Percentiles rank a stretch among this genome's conserved stretches.
Conservation (phyloP, 495 filamentous ascomycete species). For the Usnea hakonensis region DNA sequence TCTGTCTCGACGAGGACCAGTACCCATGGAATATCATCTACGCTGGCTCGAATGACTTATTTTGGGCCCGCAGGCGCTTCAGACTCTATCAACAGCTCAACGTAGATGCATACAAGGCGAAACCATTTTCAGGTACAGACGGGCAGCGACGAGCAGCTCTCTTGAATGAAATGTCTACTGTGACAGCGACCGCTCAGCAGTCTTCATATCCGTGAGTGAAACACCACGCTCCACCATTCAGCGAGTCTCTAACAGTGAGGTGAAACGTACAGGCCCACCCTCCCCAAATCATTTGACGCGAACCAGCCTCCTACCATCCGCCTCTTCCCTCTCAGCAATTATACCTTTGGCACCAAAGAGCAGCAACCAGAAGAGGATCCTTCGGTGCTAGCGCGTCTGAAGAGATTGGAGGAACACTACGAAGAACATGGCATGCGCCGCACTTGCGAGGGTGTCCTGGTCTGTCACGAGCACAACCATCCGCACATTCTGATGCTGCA, state of each 20-base stretch:
- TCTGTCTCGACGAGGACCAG: background rate
- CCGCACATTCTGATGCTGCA: slow-evolving; percentile 97
- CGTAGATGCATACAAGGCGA: background rate
- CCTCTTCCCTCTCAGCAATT: slow-evolving; percentile 92
- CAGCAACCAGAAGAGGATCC: slow-evolving; percentile 97
- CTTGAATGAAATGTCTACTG: slow-evolving; percentile 57
- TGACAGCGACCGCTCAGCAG: slow-evolving; percentile 59
- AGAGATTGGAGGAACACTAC: slow-evolving; percentile 92
- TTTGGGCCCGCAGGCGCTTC: background rate
- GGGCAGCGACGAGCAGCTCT: background rate
- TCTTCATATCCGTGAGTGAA: slow-evolving; percentile 55
- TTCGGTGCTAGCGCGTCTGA: slow-evolving; percentile 83
- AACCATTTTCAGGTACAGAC: background rate
- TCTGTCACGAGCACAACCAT: slow-evolving; percentile 98
- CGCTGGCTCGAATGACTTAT: background rate
- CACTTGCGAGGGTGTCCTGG: slow-evolving; percentile 90
- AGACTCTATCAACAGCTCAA: background rate
- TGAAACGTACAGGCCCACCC: slow-evolving; percentile 50
- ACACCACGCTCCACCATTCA: background rate
- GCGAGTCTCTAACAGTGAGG: slow-evolving; percentile 3
- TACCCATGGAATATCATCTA: background rate
- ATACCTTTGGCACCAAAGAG: slow-evolving; percentile 97
- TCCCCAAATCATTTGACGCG: slow-evolving; percentile 73
- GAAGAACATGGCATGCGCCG: slow-evolving; percentile 86
- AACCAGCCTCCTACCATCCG: slow-evolving; percentile 88